Evolutionary conservation across 1,284 basidiomycete genomes (phyloP).

Genomic region (Cryptococcus sp.): DNA sequence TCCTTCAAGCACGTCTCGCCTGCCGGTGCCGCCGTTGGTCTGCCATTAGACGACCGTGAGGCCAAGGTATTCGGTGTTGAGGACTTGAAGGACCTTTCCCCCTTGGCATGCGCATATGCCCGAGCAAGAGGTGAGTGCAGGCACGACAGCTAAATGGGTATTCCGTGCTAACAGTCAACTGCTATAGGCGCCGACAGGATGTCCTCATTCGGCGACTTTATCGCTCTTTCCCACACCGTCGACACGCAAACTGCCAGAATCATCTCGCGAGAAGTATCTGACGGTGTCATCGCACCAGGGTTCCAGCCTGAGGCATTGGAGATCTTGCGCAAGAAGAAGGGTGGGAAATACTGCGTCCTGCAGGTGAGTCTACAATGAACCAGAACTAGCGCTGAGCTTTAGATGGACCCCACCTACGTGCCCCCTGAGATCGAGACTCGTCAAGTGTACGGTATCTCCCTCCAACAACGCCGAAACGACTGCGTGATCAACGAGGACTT

Average conservation of each 20-base stretch:
- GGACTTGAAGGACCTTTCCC: slow-evolving; percentile 83
- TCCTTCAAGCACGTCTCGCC: slow-evolving; percentile 99
- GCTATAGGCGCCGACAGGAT: slow-evolving; percentile 87
- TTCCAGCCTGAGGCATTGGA: slow-evolving; percentile 88
- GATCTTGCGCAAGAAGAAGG: slow-evolving; percentile 93
- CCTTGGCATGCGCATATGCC: slow-evolving; percentile 90
- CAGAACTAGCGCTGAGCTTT: slow-evolving; percentile 6
- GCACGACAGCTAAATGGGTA: slow-evolving; percentile 1
- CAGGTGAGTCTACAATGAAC: slow-evolving; percentile 59
- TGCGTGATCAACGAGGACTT: slow-evolving; percentile 78
- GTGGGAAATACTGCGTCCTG: slow-evolving; percentile 96
- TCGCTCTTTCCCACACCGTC: slow-evolving; percentile 88
- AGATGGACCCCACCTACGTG: slow-evolving; percentile 82
- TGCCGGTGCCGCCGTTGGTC: slow-evolving; percentile 89
- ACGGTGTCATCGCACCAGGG: slow-evolving; percentile 95
- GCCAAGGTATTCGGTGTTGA: slow-evolving; percentile 96
- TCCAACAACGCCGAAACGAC: slow-evolving; percentile 92
- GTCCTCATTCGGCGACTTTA: slow-evolving; percentile 99
- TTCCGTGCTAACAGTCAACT: neutral
- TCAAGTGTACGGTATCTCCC: slow-evolving; percentile 89
- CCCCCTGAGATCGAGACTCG: slow-evolving; percentile 83
- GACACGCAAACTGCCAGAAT: slow-evolving; percentile 93
- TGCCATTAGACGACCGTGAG: slow-evolving; percentile 80
- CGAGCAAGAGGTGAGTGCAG: slow-evolving; percentile 76
- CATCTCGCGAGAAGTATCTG: slow-evolving; percentile 96